Conservation (phyloP, 352 stramenopile genomes). For the Nothophytophthora sp. region DNA sequence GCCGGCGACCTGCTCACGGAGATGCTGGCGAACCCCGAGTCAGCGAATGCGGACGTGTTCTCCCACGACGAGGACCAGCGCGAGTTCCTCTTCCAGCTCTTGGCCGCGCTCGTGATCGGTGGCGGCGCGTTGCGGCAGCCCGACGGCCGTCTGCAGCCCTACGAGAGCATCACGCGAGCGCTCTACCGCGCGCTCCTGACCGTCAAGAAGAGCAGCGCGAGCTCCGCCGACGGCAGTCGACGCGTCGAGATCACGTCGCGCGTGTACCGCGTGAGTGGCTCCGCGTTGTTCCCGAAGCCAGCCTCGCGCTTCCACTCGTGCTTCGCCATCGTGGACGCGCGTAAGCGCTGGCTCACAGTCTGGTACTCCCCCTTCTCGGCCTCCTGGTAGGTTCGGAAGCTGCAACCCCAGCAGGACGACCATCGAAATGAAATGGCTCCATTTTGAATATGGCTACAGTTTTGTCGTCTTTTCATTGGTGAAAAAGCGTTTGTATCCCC, state of each 20-base stretch:
- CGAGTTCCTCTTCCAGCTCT: slow-evolving; percentile 86
- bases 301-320: slow-evolving; percentile 64
- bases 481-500: slow-evolving; percentile 17
- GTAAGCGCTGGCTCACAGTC: slow-evolving; percentile 68
- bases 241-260: slow-evolving; percentile 62
- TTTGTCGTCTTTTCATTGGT: slow-evolving; percentile 25
- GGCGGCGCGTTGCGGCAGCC: slow-evolving; percentile 82
- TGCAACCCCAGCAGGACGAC: no score
- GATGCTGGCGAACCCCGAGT: slow-evolving; percentile 78
- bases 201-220: slow-evolving; percentile 63
- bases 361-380: slow-evolving; percentile 53
- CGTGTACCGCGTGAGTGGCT: slow-evolving; percentile 44
- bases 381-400: slow-evolving; percentile 71
- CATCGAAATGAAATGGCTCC: not conserved
- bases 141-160: slow-evolving; percentile 61
- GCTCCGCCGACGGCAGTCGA: slow-evolving; percentile 13
- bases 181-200: slow-evolving; percentile 72
- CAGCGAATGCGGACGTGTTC: slow-evolving; percentile 58
- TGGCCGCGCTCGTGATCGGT: slow-evolving; percentile 73
- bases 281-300: slow-evolving; percentile 32
- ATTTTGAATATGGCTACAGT: slow-evolving; percentile 26
- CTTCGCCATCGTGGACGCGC: slow-evolving; percentile 66
- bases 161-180: slow-evolving; percentile 43
- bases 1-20: slow-evolving; percentile 80
- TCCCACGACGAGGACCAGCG: slow-evolving; percentile 48